phyloP scores from a whole-genome alignment of 495 filamentous ascomycete species.

The Tuber aestivum region DNA sequence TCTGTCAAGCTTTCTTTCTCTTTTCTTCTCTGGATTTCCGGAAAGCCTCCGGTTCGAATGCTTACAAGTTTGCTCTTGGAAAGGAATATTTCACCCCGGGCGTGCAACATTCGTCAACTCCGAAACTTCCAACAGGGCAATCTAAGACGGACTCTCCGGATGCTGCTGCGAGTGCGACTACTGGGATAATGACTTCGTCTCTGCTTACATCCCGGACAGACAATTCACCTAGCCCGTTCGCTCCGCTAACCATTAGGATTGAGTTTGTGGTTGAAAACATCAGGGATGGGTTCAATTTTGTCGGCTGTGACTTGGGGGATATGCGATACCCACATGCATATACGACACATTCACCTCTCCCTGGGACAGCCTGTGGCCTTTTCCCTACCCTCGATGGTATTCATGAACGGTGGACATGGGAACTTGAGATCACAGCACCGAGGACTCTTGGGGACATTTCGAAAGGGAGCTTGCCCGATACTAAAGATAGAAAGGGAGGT shows the following conservation, averaged over 20 bases:
- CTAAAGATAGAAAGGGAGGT: conserved; percentile 38
- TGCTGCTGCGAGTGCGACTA: conserved; percentile 39
- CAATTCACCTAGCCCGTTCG: conserved; percentile 48
- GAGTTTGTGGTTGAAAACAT: conserved; percentile 68
- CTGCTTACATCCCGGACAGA: conserved; percentile 39
- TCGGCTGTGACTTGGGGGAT: conserved; percentile 72
- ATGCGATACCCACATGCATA: conserved; percentile 82
- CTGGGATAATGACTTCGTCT: conserved; percentile 36
- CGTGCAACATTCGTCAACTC: conserved; percentile 28
- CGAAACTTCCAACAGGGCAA: not conserved
- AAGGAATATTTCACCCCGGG: conserved; percentile 38
- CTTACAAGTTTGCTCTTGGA: conserved; percentile 4
- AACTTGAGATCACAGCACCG: conserved; percentile 75
- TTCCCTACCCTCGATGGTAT: conserved; percentile 90
- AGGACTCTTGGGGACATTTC: conserved; percentile 82
- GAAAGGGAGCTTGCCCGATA: conserved; percentile 42
- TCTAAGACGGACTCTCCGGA: conserved; percentile 39
- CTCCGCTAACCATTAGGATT: conserved; percentile 57
- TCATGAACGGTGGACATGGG: conserved; percentile 73
- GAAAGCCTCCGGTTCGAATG: not conserved
- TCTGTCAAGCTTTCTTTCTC: conserved; percentile 24
- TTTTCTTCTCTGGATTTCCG: conserved; percentile 10
- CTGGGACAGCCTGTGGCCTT: conserved; percentile 73
- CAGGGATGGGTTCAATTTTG: conserved; percentile 83
- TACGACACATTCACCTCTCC: conserved; percentile 68